Evolutionary conservation across 371 early-diverging fungal species (phyloP).

Genomic region (Catenaria anguillulae): DNA sequence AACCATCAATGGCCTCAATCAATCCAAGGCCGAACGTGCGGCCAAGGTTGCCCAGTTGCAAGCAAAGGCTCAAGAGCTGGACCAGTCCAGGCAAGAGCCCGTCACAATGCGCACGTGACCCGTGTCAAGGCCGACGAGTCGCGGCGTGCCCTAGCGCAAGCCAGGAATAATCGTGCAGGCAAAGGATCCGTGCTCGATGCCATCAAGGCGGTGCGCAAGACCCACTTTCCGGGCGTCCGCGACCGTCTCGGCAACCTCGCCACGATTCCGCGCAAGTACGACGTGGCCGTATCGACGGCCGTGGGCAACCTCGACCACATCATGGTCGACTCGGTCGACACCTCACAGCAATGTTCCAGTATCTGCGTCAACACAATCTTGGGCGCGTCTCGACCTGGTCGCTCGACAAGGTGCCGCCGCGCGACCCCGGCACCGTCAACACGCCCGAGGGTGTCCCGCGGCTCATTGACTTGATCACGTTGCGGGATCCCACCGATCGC

Average conservation of each 20-base stretch:
- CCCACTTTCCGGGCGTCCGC: background rate
- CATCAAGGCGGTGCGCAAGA: background rate
- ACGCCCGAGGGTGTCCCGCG: slow-evolving; percentile 76
- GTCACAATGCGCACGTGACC: background rate
- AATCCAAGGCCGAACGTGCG: background rate
- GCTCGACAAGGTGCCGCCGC: slow-evolving; percentile 55
- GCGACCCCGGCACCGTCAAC: slow-evolving; percentile 30
- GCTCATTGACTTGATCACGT: slow-evolving; percentile 77
- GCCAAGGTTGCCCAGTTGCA: too few relatives aligned
- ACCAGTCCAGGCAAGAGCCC: too few relatives aligned
- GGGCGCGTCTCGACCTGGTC: slow-evolving; percentile 87
- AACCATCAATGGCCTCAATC: too few relatives aligned
- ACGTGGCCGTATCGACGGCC: slow-evolving; percentile 92
- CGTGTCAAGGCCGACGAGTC: background rate
- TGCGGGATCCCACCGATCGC: slow-evolving; percentile 21
- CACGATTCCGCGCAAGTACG: slow-evolving; percentile 85
- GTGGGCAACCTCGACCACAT: slow-evolving; percentile 67
- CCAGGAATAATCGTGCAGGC: too few relatives aligned
- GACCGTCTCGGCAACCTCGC: slow-evolving; percentile 96
- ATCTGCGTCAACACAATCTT: slow-evolving; percentile 67
- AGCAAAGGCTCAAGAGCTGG: too few relatives aligned
- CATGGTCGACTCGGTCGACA: slow-evolving; percentile 88
- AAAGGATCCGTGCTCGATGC: background rate
- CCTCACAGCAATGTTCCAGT: slow-evolving; percentile 86
- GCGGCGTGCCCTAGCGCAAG: background rate